phyloP scores from a whole-genome alignment of 2,329 filamentous ascomycete genomes.

The Waltergamsia citrina region DNA sequence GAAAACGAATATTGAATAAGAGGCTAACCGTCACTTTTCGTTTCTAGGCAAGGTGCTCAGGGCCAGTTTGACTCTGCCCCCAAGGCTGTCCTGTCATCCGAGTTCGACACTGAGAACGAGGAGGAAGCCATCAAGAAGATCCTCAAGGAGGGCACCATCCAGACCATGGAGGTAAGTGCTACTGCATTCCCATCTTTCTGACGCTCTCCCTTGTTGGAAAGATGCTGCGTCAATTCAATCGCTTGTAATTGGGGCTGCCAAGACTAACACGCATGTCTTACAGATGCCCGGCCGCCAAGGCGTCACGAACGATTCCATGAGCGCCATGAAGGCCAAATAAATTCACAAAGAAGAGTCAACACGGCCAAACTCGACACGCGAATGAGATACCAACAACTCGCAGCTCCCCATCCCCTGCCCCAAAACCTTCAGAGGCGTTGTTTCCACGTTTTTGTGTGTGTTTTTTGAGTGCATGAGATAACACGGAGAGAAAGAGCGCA shows the following conservation, averaged over 20 bases:
- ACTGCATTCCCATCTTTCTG: not conserved
- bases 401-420: too few species aligned
- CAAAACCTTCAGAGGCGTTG: too few species aligned
- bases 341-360: too few species aligned
- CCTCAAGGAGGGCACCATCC: slow-evolving; percentile 62
- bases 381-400: too few species aligned
- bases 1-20: not conserved
- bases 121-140: slow-evolving; percentile 80
- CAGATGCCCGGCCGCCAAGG: slow-evolving; percentile 45
- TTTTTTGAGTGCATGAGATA: too few species aligned
- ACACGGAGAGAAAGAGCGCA: too few species aligned
- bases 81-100: slow-evolving; percentile 65
- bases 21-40: slow-evolving; percentile 6
- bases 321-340: slow-evolving; percentile 32
- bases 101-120: slow-evolving; percentile 74
- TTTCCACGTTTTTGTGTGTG: too few species aligned
- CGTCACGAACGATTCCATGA: slow-evolving; percentile 41
- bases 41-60: slow-evolving; percentile 74
- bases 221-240: not conserved
- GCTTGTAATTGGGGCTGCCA: not conserved
- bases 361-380: too few species aligned
- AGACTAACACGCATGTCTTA: not conserved
- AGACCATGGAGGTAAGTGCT: slow-evolving; percentile 46
- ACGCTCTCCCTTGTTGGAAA: not conserved
- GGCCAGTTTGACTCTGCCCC: slow-evolving; percentile 70